Base-by-base conservation (phyloP, 208 protist species). In the Leptomonas pyrrhocoris region DNA sequence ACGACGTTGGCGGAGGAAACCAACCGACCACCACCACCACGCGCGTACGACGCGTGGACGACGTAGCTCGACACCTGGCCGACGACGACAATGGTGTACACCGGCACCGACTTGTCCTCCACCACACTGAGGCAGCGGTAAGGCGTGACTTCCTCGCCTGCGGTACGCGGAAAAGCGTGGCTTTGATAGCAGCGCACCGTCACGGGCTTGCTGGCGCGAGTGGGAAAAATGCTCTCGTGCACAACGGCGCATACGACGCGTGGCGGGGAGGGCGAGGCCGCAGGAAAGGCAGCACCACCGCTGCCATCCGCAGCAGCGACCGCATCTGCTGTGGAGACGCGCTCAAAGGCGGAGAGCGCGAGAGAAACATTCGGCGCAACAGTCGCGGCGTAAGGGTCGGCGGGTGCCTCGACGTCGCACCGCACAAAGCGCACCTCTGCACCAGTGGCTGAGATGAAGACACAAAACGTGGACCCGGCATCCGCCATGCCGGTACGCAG, bases 301-400 rank as follows among this genome's bases (percentile, higher is more conserved):
- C 12, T n/a, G 13, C 50, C 56, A 25, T 73, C 55, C 1, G 54
- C 49, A 7, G 54, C 57, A 42, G 23, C 56, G 21, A 69, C 55
- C 1, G 54, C 49, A 7, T 56, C 57, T 34, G 23, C 30, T 6
- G 60, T 18, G 1, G 62, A 65, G 9, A 86, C 57, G 56, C 73
- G 76, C 25, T 88, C 80, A 57, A 93, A 88, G n/a, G 81, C 67
- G 11, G 74, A 84, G n/a, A 93, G 71, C 21, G 83, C 82, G 66
- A 88, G 63, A 15, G 82, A 56, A 13, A 79, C 18, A 28, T 79
- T 77, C n/a, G 84, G 83, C 8, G 85, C 74, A 2, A 49, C 27
- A 25, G 68, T 46, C 23, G 74, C 68, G 12, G 73, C 68, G 16
- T 59, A 34, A 6, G 62, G 56, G 31, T 85, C 79, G 0, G 74